A percentile compares a stretch with the other conserved stretches of the same genome.
Evolutionary conservation across 441 rosid genomes (phyloP).

Genomic region (Arabidopsis hybrid): DNA sequence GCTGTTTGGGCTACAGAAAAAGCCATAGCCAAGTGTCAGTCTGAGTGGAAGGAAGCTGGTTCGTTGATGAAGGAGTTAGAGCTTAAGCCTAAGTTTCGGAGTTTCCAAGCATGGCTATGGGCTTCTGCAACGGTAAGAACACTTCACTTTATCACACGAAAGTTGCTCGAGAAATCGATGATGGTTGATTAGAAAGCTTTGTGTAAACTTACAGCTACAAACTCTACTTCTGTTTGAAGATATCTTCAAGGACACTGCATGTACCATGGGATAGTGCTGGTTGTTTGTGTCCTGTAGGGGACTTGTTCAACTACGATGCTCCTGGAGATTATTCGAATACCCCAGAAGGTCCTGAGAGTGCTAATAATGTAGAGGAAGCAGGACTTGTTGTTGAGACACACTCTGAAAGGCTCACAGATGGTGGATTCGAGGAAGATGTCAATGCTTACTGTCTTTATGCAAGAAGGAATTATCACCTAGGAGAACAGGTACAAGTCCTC

Average conservation of each 20-base stretch:
- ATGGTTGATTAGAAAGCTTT: conserved; percentile 1
- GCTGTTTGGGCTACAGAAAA: conserved; percentile 84
- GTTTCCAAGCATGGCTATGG: conserved; percentile 87
- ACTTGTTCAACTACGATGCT: conserved; percentile 88
- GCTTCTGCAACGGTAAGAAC: conserved; percentile 81
- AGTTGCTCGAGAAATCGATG: background rate
- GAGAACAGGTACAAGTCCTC: conserved; percentile 71
- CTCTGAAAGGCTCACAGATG: conserved; percentile 73
- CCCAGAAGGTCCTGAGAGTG: conserved; percentile 39
- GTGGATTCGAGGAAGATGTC: conserved; percentile 68
- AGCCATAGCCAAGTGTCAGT: conserved; percentile 58
- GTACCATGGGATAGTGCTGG: conserved; percentile 94
- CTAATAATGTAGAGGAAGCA: conserved; percentile 17
- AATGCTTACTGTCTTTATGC: conserved; percentile 87
- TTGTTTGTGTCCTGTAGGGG: conserved; percentile 92
- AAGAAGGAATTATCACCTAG: conserved; percentile 62
- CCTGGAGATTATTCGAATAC: conserved; percentile 63
- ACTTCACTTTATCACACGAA: conserved; percentile 7
- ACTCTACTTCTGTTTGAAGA: conserved; percentile 51
- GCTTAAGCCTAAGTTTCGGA: conserved; percentile 62
- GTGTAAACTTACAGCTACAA: conserved; percentile 26
- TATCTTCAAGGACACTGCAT: conserved; percentile 88
- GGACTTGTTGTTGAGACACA: conserved; percentile 42
- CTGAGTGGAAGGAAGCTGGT: conserved; percentile 72
- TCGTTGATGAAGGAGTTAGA: conserved; percentile 61